Percentiles rank a stretch among this genome's conserved stretches.
phyloP scores from a whole-genome alignment of 345 rosid species.

The Streptanthus diversifolius region DNA sequence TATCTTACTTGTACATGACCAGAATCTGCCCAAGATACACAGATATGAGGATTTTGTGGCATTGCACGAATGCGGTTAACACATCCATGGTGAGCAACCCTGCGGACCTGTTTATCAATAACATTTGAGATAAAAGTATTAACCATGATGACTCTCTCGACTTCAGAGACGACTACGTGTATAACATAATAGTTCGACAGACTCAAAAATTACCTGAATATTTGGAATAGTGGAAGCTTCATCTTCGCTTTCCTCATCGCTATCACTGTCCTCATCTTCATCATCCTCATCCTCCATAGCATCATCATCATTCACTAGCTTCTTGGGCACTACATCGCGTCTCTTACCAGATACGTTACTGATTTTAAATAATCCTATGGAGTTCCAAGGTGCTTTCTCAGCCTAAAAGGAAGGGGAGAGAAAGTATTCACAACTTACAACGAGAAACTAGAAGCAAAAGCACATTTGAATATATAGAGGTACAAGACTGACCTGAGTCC shows the following conservation, averaged over 20 bases:
- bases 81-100: constrained; percentile 80
- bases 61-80: constrained; percentile 90
- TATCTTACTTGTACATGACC: constrained; percentile 79
- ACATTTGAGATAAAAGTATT: background rate
- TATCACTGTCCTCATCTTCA: constrained; percentile 59
- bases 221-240: constrained; percentile 56
- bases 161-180: background rate
- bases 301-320: constrained; percentile 41
- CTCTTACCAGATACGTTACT: constrained; percentile 78
- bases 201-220: constrained; percentile 56
- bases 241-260: constrained; percentile 64
- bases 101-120: constrained; percentile 53
- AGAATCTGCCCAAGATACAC: constrained; percentile 92
- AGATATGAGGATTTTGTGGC: constrained; percentile 83
- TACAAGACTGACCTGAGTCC: constrained; percentile 68
- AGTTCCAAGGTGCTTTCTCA: constrained; percentile 69
- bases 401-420: constrained; percentile 47
- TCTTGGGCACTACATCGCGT: constrained; percentile 61
- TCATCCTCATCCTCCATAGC: constrained; percentile 55
- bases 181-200: background rate
- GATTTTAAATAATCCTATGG: constrained; percentile 76
- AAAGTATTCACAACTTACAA: background rate
- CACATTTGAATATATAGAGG: background rate
- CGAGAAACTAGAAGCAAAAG: background rate
- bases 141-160: background rate